Evolutionary conservation across 1,284 basidiomycete species (phyloP).

Genomic region (Thelephora terrestris): DNA sequence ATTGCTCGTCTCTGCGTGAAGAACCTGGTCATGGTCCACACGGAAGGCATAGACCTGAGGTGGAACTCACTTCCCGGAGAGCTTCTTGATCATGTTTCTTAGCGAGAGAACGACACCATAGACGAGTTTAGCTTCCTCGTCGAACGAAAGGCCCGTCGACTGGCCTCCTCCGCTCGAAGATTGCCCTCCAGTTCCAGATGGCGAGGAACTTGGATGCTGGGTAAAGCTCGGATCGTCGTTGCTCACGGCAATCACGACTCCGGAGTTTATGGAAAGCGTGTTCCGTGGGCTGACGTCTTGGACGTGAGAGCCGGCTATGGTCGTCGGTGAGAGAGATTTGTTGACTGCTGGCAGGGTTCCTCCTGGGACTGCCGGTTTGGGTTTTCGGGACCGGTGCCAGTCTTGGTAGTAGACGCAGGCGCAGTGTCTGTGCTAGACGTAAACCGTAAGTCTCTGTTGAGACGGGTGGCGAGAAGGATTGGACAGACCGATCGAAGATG

Average conservation of each 20-base stretch:
- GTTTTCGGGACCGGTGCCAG: slow-evolving; percentile 75
- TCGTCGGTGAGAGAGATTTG: slow-evolving; percentile 37
- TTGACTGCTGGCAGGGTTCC: slow-evolving; percentile 70
- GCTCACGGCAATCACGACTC: slow-evolving; percentile 58
- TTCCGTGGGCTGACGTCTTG: slow-evolving; percentile 48
- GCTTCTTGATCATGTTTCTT: slow-evolving; percentile 90
- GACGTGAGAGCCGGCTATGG: slow-evolving; percentile 22
- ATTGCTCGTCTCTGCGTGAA: slow-evolving; percentile 69
- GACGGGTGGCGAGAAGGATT: slow-evolving; percentile 1
- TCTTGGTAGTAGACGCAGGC: slow-evolving; percentile 89
- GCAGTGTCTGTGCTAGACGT: slow-evolving; percentile 56
- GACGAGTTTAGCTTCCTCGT: slow-evolving; percentile 96
- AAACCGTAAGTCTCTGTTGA: background rate
- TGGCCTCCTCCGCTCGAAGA: slow-evolving; percentile 9
- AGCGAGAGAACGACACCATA: slow-evolving; percentile 93
- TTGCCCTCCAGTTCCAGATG: slow-evolving; percentile 1
- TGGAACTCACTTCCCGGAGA: slow-evolving; percentile 65
- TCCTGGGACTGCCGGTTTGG: slow-evolving; percentile 60
- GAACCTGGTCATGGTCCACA: background rate
- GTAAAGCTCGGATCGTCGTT: slow-evolving; percentile 33
- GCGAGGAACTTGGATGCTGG: slow-evolving; percentile 18
- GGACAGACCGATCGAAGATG: slow-evolving; percentile 75
- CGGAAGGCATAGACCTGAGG: slow-evolving; percentile 2
- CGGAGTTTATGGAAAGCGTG: slow-evolving; percentile 49
- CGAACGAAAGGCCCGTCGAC: slow-evolving; percentile 69